Percentiles rank a stretch among this genome's conserved stretches.
These are phyloP conservation scores for Phytophthora constricta DNA, from an alignment of 352 stramenopile species.

Conservation along the genomic window DNA sequence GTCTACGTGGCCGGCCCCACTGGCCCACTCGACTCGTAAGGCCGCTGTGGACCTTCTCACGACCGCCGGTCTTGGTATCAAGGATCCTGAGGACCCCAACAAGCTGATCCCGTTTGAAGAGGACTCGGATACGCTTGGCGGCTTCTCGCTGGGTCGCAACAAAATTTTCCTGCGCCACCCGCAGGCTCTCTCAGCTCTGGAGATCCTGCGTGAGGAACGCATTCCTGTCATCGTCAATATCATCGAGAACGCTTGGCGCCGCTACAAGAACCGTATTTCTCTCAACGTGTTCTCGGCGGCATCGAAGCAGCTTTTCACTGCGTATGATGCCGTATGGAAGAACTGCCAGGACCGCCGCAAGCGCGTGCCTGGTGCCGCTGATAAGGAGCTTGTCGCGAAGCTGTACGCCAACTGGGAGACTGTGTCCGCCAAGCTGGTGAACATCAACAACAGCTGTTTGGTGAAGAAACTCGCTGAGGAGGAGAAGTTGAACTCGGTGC, in stretches of 20 bases:
- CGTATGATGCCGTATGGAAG: conserved; percentile 58
- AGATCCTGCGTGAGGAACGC: conserved; percentile 80
- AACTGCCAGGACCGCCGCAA: conserved; percentile 81
- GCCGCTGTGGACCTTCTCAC: conserved; percentile 78
- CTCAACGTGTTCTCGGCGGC: conserved; percentile 66
- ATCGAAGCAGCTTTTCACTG: conserved; percentile 53
- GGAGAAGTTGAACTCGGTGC: conserved; percentile 70
- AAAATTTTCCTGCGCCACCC: conserved; percentile 92
- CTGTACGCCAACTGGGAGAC: conserved; percentile 72
- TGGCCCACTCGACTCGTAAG: conserved; percentile 76
- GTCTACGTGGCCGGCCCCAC: conserved; percentile 71
- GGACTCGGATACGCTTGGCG: conserved; percentile 74
- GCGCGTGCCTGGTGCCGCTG: conserved; percentile 54
- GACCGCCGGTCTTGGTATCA: conserved; percentile 61
- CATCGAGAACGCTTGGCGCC: conserved; percentile 84
- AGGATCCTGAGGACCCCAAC: conserved; percentile 52
- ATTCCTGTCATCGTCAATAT: conserved; percentile 84
- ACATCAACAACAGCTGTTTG: conserved; percentile 50
- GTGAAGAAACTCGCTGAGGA: conserved; percentile 58
- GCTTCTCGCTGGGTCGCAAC: conserved; percentile 85
- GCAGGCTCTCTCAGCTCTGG: conserved; percentile 86
- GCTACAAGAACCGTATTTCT: conserved; percentile 80
- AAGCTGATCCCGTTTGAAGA: conserved; percentile 75
- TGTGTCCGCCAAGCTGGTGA: conserved; percentile 60
- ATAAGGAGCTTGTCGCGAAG: conserved; percentile 60